phyloP scores from a whole-genome alignment of 345 rosid species.

The Raphanus sativus region DNA sequence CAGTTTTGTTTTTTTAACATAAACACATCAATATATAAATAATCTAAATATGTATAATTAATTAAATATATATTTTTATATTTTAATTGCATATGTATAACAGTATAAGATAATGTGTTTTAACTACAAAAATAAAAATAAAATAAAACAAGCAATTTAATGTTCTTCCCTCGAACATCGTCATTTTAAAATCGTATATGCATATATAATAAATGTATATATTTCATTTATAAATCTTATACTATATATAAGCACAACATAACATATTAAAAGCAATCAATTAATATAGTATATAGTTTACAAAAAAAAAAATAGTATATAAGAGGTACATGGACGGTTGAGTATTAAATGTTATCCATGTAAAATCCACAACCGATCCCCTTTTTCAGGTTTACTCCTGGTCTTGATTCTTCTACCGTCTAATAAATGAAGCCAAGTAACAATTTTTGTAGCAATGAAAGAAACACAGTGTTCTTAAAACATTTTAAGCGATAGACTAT shows the following conservation, averaged over 20 bases:
- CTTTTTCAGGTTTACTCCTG: background rate
- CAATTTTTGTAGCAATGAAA: no score
- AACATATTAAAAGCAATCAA: background rate
- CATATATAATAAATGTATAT: background rate
- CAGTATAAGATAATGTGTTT: background rate
- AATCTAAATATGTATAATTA: background rate
- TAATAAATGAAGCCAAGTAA: constrained; percentile 7
- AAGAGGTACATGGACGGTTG: background rate
- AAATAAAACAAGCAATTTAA: background rate
- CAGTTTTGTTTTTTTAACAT: background rate
- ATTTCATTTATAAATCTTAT: background rate
- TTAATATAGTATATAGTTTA: background rate
- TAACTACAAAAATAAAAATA: background rate
- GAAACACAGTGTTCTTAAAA: no score
- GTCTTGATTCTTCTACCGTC: constrained; percentile 30
- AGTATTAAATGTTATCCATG: background rate
- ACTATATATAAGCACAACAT: background rate
- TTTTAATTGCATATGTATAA: background rate
- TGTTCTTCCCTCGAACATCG: background rate
- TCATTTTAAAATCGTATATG: background rate
- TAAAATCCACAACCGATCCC: constrained; percentile 7
- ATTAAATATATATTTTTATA: background rate
- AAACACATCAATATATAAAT: background rate
- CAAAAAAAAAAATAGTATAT: background rate
- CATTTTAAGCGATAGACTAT: no score